Conservation (phyloP, 495 filamentous ascomycete genomes). For the Platismatia glauca region DNA sequence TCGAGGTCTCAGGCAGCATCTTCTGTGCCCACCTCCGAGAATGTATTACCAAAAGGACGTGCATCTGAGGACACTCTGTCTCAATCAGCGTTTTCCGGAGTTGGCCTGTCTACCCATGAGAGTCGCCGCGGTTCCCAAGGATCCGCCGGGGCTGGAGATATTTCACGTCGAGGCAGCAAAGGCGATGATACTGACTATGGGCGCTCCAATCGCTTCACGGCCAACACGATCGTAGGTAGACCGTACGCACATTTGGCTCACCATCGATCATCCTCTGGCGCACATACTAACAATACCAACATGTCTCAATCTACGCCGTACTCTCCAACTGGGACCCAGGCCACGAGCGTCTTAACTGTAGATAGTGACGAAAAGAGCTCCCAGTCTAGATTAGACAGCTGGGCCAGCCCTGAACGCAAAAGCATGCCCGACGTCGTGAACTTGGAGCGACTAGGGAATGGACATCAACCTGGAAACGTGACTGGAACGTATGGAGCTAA, state of each 20-base stretch:
- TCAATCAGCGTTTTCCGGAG: conserved; percentile 13
- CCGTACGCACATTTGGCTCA: conserved; percentile 16
- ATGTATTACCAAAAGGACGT: conserved; percentile 18
- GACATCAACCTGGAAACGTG: conserved; percentile 10
- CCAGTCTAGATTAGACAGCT: conserved; percentile 23
- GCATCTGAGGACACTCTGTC: conserved; percentile 25
- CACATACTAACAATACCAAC: conserved; percentile 32
- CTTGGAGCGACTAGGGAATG: conserved; percentile 21
- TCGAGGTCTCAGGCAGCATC: conserved; percentile 10
- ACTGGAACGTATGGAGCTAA: conserved; percentile 11
- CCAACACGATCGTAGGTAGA: conserved; percentile 8
- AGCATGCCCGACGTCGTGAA: conserved; percentile 20
- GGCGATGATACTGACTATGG: conserved; percentile 17
- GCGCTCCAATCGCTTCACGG: conserved; percentile 6
- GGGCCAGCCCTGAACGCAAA: conserved; percentile 16
- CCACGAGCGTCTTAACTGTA: conserved; percentile 42
- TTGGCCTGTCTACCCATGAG: background rate
- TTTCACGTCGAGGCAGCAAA: conserved; percentile 20
- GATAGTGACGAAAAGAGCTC: conserved; percentile 39
- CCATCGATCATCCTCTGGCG: conserved; percentile 25
- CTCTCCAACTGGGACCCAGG: conserved; percentile 42
- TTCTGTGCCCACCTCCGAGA: conserved; percentile 16
- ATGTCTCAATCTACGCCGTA: conserved; percentile 28
- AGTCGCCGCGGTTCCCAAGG: conserved; percentile 13
- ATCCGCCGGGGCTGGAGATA: conserved; percentile 15